These are phyloP conservation scores for Lasiodiplodia sp. DNA, from an alignment of 2,329 filamentous ascomycete genomes.

Conservation along the genomic window DNA sequence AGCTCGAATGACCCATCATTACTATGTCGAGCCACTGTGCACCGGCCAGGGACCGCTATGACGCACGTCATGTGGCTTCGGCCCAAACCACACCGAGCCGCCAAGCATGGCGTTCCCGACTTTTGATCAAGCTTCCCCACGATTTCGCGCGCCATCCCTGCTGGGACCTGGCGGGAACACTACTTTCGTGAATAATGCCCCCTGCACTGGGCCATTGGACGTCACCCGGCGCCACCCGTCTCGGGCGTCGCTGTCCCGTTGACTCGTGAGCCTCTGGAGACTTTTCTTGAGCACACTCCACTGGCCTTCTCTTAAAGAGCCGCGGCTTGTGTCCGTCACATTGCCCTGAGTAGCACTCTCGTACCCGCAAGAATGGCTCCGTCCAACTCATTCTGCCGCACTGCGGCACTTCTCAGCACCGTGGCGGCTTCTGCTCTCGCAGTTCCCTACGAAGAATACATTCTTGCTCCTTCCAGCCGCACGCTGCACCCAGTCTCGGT, in stretches of 20 bases:
- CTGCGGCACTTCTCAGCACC: background rate
- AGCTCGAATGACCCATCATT: background rate
- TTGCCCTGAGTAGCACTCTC: background rate
- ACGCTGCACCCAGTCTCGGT: constrained; percentile 46
- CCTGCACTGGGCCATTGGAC: background rate
- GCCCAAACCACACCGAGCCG: constrained; percentile 18
- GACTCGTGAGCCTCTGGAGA: constrained; percentile 7
- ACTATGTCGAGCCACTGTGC: background rate
- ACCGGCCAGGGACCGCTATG: background rate
- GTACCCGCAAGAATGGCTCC: constrained; percentile 1
- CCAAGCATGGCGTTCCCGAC: background rate
- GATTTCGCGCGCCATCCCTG: background rate
- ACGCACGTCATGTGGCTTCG: constrained; percentile 22
- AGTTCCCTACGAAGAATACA: constrained; percentile 50
- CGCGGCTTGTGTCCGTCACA: background rate
- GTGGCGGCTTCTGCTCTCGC: constrained; percentile 29
- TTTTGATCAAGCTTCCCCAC: constrained; percentile 22
- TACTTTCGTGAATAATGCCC: background rate
- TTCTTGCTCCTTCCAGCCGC: constrained; percentile 50
- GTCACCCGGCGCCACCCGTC: constrained; percentile 2
- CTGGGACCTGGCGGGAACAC: background rate
- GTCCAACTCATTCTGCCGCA: background rate
- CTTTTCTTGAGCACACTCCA: background rate
- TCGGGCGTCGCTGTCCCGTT: constrained; percentile 20
- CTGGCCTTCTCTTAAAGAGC: background rate